phyloP scores from a whole-genome alignment of 768 basidiomycete species.

The Podaxis carcinomalis region DNA sequence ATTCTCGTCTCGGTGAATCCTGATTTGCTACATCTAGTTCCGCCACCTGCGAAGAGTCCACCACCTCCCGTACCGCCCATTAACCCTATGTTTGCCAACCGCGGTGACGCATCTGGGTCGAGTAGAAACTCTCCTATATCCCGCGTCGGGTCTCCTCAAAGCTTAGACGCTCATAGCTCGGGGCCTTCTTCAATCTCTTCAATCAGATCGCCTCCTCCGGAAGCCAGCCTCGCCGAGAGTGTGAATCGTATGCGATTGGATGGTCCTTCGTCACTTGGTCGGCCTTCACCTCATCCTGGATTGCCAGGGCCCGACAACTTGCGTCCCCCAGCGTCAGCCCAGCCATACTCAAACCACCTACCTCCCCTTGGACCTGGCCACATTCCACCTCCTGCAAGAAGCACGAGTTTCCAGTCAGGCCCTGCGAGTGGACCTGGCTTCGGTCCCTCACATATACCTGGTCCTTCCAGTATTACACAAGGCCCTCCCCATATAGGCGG shows the following conservation, averaged over 20 bases:
- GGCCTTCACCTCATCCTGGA: slow-evolving; percentile 5
- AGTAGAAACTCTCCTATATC: slow-evolving; percentile 7
- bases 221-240: slow-evolving; percentile 4
- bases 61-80: slow-evolving; percentile 64
- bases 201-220: slow-evolving; percentile 9
- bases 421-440: slow-evolving; percentile 20
- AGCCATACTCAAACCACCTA: slow-evolving; percentile 25
- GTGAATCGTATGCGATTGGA: slow-evolving; percentile 11
- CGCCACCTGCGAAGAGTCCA: slow-evolving; percentile 56
- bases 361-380: slow-evolving; percentile 31
- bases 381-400: slow-evolving; percentile 33
- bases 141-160: slow-evolving; percentile 10
- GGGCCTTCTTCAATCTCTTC: slow-evolving; percentile 9
- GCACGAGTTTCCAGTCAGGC: slow-evolving; percentile 27
- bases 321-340: slow-evolving; percentile 25
- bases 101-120: not conserved
- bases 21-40: slow-evolving; percentile 31
- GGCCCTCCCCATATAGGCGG: not conserved
- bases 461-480: not conserved
- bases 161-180: slow-evolving; percentile 11
- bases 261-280: slow-evolving; percentile 1
- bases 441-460: slow-evolving; percentile 18
- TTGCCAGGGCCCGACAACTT: slow-evolving; percentile 14
- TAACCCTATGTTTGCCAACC: slow-evolving; percentile 22
- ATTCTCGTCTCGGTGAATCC: not conserved